Evolutionary conservation across 2,329 filamentous ascomycete genomes (phyloP), one percentile per base, ranked within the genome.

Genomic region (Incumbomyces delicatus): DNA sequence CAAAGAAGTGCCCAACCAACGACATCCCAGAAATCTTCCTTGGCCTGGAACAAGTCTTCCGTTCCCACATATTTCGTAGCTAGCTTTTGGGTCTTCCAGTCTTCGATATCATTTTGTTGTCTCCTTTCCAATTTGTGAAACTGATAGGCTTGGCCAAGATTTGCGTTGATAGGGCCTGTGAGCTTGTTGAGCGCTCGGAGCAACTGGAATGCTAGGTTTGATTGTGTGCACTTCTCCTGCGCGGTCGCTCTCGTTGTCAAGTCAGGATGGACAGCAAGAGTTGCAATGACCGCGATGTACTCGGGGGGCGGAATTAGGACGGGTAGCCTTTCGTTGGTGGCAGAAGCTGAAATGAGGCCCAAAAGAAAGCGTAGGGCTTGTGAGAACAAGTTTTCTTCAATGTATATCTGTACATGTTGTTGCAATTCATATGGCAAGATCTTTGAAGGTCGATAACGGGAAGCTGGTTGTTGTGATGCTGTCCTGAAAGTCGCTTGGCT

Each of bases 1-100:
- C 90, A 96, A 61, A 90, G 92, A 63, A 96, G 88, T 0, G 86
- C 84, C 92, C 92, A 96, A 2, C 90, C 92, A 0, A 92, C 75
- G 0, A 86, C 77, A 35, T 81, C 77, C 87, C 92, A 98, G 58
- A 96, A 94, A 60, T 94, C 87, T 50, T 85, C 80, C 1, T 83
- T 85, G n/a, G 78, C 76, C 13, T 68, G 69, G 78, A 85, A 95
- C 1, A 95, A 53, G 27, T 83, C 82, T 36, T 79, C 73, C 12
- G 75, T 69, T 42, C 77, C 76, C 1, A 82, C 81, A 48, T 87
- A 71, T 8, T 73, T 71, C 6, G 77, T 73, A 35, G 72, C 69
- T 31, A 88, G 66, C 8, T 68, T 66, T 38, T 75, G 75, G 0
- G 73, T 68, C 13, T 66, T 67, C 16, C 65, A 61, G 17, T 66